Percentiles rank a stretch among this genome's conserved stretches.
Evolutionary conservation across 306 rosid genomes (phyloP).

Genomic region (Cajanus cajan): DNA sequence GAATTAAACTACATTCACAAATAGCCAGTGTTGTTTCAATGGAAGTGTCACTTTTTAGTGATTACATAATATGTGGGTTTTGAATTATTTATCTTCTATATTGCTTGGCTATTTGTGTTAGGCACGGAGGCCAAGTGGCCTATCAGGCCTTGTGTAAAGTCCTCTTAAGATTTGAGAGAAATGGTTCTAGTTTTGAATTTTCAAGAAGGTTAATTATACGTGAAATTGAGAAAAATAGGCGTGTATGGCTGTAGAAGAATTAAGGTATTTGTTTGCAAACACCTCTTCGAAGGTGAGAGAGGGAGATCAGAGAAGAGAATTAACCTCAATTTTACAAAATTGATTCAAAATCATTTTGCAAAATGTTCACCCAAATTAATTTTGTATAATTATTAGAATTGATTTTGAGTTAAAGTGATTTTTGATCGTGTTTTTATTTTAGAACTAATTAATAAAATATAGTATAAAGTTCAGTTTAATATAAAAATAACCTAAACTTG

Average conservation of each 20-base stretch:
- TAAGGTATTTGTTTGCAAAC: neutral
- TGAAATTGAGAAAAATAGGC: neutral
- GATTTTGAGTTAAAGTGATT: too few species aligned
- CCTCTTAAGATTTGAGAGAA: neutral
- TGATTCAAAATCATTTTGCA: too few species aligned
- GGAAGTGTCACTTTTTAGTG: constrained; percentile 20
- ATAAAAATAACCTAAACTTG: too few species aligned
- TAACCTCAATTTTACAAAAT: neutral
- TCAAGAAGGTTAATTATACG: neutral
- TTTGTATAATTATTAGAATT: too few species aligned
- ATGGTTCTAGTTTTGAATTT: constrained; percentile 19
- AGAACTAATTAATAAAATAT: too few species aligned
- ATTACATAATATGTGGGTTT: constrained; percentile 23
- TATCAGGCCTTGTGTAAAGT: constrained; percentile 13
- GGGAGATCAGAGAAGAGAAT: too few species aligned
- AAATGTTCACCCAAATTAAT: too few species aligned
- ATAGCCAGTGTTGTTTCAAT: constrained; percentile 24
- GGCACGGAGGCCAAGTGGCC: neutral
- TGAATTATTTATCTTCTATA: constrained; percentile 9
- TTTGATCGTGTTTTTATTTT: too few species aligned
- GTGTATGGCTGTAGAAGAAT: neutral
- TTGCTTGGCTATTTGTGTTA: constrained; percentile 7
- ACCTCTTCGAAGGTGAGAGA: neutral
- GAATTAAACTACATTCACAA: constrained; percentile 21
- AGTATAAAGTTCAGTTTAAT: too few species aligned